A percentile compares a stretch with the other conserved stretches of the same genome.
Evolutionary conservation across 208 protist species (phyloP).

Genomic region (Strigomonas culicis): DNA sequence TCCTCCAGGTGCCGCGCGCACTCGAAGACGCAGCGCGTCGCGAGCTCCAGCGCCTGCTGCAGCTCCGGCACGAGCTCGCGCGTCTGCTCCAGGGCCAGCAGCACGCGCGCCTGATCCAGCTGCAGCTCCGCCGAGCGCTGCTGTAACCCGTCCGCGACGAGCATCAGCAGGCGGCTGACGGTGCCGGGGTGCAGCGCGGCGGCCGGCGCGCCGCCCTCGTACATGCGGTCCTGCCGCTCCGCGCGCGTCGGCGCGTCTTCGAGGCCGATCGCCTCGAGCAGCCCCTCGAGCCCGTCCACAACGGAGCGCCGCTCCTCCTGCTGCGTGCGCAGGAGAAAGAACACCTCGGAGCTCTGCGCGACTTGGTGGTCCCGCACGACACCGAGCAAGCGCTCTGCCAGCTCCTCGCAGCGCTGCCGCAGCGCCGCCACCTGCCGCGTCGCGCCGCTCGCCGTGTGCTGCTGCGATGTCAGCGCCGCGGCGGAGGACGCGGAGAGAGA

Average conservation of each 20-base stretch:
- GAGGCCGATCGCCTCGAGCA: conserved; percentile 32
- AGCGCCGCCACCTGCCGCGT: conserved; percentile 26
- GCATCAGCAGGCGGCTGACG: conserved; percentile 34
- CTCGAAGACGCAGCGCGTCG: conserved; percentile 44
- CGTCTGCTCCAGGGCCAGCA: conserved; percentile 35
- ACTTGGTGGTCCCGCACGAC: conserved; percentile 46
- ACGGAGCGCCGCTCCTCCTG: conserved; percentile 69
- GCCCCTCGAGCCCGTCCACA: conserved; percentile 27
- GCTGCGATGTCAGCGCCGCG: no score
- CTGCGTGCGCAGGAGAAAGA: conserved; percentile 64
- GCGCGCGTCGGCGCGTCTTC: neutral
- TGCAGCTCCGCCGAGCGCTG: conserved; percentile 27
- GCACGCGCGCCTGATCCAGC: conserved; percentile 45
- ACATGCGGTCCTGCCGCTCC: neutral
- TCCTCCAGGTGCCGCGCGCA: conserved; percentile 6
- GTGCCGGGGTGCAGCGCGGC: conserved; percentile 28
- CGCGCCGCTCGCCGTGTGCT: conserved; percentile 14
- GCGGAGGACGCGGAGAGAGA: conserved; percentile 8
- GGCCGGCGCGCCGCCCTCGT: neutral
- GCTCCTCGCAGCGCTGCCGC: conserved; percentile 37
- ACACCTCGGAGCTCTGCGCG: conserved; percentile 50
- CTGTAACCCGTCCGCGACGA: conserved; percentile 32
- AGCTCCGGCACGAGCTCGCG: conserved; percentile 31
- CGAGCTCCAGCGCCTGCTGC: conserved; percentile 35
- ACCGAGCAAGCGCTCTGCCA: conserved; percentile 47